A percentile compares a stretch with the other conserved stretches of the same genome.
Evolutionary conservation across 2,329 filamentous ascomycete genomes (phyloP).

Genomic region (Aureobasidium sp.): DNA sequence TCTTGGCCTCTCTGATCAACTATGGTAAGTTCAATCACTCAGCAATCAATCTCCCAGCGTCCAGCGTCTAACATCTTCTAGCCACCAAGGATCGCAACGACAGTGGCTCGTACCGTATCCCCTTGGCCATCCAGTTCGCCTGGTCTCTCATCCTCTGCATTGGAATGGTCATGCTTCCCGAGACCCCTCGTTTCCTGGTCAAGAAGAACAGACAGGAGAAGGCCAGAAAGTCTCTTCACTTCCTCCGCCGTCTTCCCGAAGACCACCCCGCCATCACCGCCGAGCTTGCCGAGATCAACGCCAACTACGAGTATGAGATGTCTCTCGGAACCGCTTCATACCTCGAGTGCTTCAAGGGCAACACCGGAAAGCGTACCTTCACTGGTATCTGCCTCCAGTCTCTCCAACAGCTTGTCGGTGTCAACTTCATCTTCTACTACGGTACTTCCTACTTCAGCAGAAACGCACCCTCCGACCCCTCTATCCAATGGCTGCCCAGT

Average conservation of each 20-base stretch:
- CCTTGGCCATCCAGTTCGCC: slow-evolving; percentile 65
- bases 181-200: slow-evolving; percentile 73
- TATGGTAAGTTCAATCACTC: slow-evolving; percentile 35
- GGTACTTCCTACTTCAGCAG: slow-evolving; percentile 15
- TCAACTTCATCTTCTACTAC: slow-evolving; percentile 37
- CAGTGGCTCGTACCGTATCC: slow-evolving; percentile 54
- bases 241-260: slow-evolving; percentile 17
- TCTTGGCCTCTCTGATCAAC: slow-evolving; percentile 62
- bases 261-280: slow-evolving; percentile 19
- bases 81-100: slow-evolving; percentile 49
- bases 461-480: slow-evolving; percentile 5
- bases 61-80: not conserved
- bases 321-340: slow-evolving; percentile 14
- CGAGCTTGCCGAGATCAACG: slow-evolving; percentile 20
- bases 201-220: slow-evolving; percentile 58
- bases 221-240: slow-evolving; percentile 48
- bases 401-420: slow-evolving; percentile 44
- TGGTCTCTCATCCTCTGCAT: slow-evolving; percentile 64
- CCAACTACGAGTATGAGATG: slow-evolving; percentile 18
- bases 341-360: slow-evolving; percentile 42
- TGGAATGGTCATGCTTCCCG: slow-evolving; percentile 65
- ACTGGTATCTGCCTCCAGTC: slow-evolving; percentile 34
- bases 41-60: no score
- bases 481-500: slow-evolving; percentile 6
- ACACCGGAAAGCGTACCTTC: slow-evolving; percentile 34